Evolutionary conservation across 2,329 filamentous ascomycete genomes (phyloP).

Genomic region (Fusarium illudens): DNA sequence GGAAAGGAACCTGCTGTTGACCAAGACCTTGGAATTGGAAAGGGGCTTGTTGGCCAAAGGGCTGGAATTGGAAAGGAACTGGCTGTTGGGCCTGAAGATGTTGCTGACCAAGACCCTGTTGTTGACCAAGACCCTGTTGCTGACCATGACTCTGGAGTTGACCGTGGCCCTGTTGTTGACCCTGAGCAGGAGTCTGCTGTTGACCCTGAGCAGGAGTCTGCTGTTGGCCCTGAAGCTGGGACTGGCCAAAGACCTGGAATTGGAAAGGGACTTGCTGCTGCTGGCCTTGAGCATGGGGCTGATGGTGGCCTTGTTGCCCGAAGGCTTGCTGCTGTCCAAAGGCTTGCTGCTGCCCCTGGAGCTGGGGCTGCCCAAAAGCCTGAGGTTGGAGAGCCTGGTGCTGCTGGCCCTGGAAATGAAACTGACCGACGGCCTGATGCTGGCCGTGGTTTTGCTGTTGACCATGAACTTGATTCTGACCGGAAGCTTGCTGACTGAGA

Average conservation of each 20-base stretch:
- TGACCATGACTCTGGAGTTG: too few relatives aligned
- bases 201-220: background rate
- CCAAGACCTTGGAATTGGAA: background rate
- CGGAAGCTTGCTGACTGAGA: too few relatives aligned
- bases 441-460: too few relatives aligned
- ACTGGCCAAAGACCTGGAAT: background rate
- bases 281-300: background rate
- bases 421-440: too few relatives aligned
- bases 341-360: background rate
- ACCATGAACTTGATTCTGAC: too few relatives aligned
- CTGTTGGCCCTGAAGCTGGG: background rate
- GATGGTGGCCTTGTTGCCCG: too few relatives aligned
- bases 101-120: too few relatives aligned
- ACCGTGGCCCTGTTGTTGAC: too few relatives aligned
- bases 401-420: background rate
- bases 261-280: background rate
- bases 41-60: background rate
- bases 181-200: too few relatives aligned
- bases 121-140: too few relatives aligned
- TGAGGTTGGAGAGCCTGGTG: background rate
- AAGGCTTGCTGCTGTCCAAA: background rate
- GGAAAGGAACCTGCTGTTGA: too few relatives aligned
- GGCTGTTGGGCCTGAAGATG: too few relatives aligned
- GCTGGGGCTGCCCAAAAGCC: background rate
- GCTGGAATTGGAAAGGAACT: background rate